Evolutionary conservation across 2,329 filamentous ascomycete genomes (phyloP), one percentile per base, ranked within the genome.

Genomic region (Pseudocercospora fuligena): DNA sequence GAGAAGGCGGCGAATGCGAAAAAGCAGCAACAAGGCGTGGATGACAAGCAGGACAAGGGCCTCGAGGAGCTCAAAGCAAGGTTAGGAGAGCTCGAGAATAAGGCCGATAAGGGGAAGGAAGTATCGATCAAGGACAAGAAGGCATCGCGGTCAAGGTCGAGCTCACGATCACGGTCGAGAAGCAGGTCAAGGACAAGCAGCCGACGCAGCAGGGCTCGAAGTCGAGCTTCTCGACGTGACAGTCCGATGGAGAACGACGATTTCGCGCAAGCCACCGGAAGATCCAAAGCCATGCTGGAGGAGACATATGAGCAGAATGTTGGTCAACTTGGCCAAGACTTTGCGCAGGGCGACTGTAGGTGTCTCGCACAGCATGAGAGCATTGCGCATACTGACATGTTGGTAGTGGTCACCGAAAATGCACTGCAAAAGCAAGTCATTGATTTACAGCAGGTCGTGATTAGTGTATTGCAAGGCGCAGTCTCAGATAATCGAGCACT

Each of bases 401-500:
- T n/a, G 25, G 3, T 64, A 81, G 79, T 78, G 19, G 74, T 80
- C 25, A 80, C 80, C 3, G 78, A 81, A 64, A 82, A 81, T 66
- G 75, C 77, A 60, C 76, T 82, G 29, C 80, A 81, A 69, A 77
- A 77, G 11, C 80, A 81, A 62, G 78, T 81, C 67, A 81, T 82
- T 56, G 70, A 75, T 11, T 76, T 82, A 19, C 80, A 82, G 64
- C 79, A 81, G 49, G 80, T 80, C 11, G 80, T 82, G 63, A 82
- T 82, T 66, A 74, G 73, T 36, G 77, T 82, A 56, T 76, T 82
- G 16, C 80, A 82, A 73, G 80, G 81, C 58, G 80, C 80, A n/a
- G 72, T 81, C 25, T 75, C 77, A 65, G 79, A 77, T 66, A 79
- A 79, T 47, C 79, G 80, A 16, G 74, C 76, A 31, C 74, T 81